Conservation (phyloP, 2,329 filamentous ascomycete genomes). For the Sclerotiophoma versabilis region DNA sequence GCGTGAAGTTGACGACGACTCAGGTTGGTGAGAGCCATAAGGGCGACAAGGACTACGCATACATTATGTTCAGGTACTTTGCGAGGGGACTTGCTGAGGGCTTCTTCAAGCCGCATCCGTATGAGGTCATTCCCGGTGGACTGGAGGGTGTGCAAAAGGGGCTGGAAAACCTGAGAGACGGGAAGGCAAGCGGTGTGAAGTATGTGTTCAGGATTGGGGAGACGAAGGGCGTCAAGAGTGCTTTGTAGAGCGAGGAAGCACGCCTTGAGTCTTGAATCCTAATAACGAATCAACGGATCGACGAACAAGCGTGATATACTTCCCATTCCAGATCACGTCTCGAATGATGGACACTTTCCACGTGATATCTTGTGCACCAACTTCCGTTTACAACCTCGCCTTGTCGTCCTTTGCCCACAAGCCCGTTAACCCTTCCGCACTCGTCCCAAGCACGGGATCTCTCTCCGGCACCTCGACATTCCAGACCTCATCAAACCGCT, state of each 20-base stretch:
- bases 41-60: conserved; percentile 53
- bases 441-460: conserved; percentile 58
- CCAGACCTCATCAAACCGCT: conserved; percentile 56
- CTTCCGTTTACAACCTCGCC: neutral
- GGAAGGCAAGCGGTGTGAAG: conserved; percentile 69
- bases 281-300: too few relatives aligned
- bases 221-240: conserved; percentile 41
- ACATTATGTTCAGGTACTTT: conserved; percentile 55
- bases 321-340: too few relatives aligned
- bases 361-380: too few relatives aligned
- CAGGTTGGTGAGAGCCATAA: conserved; percentile 44
- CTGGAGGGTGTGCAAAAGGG: conserved; percentile 62
- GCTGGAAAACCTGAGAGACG: conserved; percentile 63
- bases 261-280: neutral
- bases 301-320: too few relatives aligned
- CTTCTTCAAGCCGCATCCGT: conserved; percentile 59
- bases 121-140: conserved; percentile 62
- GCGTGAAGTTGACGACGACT: conserved; percentile 49
- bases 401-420: neutral
- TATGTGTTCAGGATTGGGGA: conserved; percentile 67
- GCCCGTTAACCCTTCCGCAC: conserved; percentile 1
- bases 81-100: conserved; percentile 58
- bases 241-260: conserved; percentile 5
- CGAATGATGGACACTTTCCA: too few relatives aligned
- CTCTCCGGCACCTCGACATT: conserved; percentile 52